A percentile compares a stretch with the other conserved stretches of the same genome.
Evolutionary conservation across 257 asterid species (phyloP).

Genomic region (Nicotiana tomentosiformis): DNA sequence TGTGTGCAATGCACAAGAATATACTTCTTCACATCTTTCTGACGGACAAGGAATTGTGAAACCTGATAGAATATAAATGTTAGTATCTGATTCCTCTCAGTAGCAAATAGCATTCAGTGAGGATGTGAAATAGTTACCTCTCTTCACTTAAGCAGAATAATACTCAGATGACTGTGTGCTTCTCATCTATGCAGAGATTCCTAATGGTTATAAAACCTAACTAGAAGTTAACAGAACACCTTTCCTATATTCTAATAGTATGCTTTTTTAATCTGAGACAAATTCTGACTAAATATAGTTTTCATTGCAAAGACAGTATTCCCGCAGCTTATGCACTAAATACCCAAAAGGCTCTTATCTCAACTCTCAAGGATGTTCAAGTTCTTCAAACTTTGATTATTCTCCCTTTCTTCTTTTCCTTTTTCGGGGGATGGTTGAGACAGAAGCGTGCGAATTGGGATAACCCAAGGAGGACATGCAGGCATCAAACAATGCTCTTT

Average conservation of each 20-base stretch:
- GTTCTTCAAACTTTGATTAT: neutral
- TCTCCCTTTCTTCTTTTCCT: too few relatives aligned
- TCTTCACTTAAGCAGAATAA: neutral
- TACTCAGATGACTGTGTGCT: neutral
- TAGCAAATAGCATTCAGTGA: neutral
- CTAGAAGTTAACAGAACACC: neutral
- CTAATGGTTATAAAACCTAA: neutral
- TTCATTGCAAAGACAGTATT: neutral
- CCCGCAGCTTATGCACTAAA: neutral
- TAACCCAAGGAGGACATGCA: neutral
- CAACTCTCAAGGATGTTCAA: neutral
- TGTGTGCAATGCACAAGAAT: constrained; percentile 95
- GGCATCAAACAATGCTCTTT: neutral
- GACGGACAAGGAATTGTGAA: constrained; percentile 65
- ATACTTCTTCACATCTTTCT: constrained; percentile 59
- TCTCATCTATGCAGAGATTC: neutral
- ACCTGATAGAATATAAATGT: constrained; percentile 39
- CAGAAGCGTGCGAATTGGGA: neutral
- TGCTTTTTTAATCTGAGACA: neutral
- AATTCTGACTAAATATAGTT: neutral
- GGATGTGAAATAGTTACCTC: neutral
- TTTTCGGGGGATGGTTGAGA: too few relatives aligned
- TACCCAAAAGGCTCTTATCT: too few relatives aligned
- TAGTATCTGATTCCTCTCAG: neutral
- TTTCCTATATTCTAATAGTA: neutral